These are phyloP conservation scores for Mortierella sp. DNA, from an alignment of 371 early-diverging fungal genomes.

Conservation along the genomic window DNA sequence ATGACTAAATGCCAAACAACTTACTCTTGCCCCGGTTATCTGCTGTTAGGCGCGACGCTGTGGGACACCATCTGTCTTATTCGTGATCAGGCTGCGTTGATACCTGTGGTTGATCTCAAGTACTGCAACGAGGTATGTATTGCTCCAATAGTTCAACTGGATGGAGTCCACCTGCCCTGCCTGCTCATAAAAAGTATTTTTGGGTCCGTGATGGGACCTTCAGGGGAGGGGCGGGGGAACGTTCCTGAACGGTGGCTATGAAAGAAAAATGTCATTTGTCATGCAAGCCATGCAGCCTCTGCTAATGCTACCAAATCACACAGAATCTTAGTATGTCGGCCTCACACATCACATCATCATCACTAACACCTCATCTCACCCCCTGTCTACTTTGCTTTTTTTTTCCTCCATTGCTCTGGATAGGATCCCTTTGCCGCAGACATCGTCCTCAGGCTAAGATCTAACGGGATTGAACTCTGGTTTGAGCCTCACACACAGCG, in stretches of 20 bases:
- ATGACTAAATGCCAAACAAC: neutral
- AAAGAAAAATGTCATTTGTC: conserved; percentile 1
- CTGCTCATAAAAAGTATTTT: too few relatives aligned
- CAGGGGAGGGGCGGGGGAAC: too few relatives aligned
- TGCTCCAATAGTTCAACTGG: neutral
- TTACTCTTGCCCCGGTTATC: neutral
- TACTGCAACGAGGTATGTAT: conserved; percentile 68
- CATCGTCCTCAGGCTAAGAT: conserved; percentile 68
- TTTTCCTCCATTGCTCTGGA: neutral
- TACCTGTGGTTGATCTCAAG: conserved; percentile 74
- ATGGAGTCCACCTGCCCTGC: too few relatives aligned
- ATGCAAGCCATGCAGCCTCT: too few relatives aligned
- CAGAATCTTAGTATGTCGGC: too few relatives aligned
- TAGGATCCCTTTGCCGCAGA: conserved; percentile 69
- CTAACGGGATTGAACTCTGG: conserved; percentile 70
- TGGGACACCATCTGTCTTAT: conserved; percentile 65
- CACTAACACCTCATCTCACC: too few relatives aligned
- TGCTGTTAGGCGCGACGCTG: conserved; percentile 60
- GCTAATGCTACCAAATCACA: too few relatives aligned
- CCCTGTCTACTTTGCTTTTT: conserved; percentile 2
- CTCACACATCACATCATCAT: too few relatives aligned
- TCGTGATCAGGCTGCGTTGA: conserved; percentile 60
- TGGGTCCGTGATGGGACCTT: too few relatives aligned
- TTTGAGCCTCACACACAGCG: conserved; percentile 74
- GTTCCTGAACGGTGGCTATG: too few relatives aligned